These are phyloP conservation scores for Magnolia kwangsiensis DNA, from an alignment of 164 flowering plant genomes.

Conservation along the genomic window DNA sequence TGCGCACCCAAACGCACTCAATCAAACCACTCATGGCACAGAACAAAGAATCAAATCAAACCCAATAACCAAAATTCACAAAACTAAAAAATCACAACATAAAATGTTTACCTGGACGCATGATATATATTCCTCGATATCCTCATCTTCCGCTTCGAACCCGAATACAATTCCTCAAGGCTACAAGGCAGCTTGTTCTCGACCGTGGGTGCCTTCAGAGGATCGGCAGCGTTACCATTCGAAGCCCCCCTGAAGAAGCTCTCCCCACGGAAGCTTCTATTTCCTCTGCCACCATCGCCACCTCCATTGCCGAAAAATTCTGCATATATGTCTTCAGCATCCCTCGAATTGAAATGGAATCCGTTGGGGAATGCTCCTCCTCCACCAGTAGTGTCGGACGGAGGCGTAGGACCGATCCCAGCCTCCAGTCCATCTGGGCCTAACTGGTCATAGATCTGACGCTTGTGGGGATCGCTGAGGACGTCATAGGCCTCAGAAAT, in stretches of 20 bases:
- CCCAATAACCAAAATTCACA: background rate
- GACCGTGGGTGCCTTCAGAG: conserved; percentile 38
- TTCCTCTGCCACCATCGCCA: conserved; percentile 9
- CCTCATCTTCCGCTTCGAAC: conserved; percentile 59
- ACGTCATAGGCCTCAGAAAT: conserved; percentile 37
- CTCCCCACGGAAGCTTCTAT: background rate
- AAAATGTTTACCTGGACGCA: conserved; percentile 21
- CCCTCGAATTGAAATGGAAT: conserved; percentile 14
- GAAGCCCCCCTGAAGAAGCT: background rate
- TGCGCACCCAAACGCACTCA: background rate
- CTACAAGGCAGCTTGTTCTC: conserved; percentile 51
- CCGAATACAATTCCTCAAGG: conserved; percentile 53
- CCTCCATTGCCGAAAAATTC: conserved; percentile 41
- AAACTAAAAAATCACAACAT: background rate
- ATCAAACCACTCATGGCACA: background rate
- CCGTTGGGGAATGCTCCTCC: conserved; percentile 15
- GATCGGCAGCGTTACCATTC: conserved; percentile 13
- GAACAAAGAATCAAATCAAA: background rate
- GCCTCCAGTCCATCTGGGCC: conserved; percentile 46
- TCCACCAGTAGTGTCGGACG: conserved; percentile 14
- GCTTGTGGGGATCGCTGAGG: conserved; percentile 54
- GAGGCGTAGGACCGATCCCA: conserved; percentile 29
- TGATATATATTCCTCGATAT: conserved; percentile 39
- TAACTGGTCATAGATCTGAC: conserved; percentile 52
- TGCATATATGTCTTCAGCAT: conserved; percentile 48